Conservation (phyloP, 2,329 filamentous ascomycete genomes). For the Epichloe sibirici region DNA sequence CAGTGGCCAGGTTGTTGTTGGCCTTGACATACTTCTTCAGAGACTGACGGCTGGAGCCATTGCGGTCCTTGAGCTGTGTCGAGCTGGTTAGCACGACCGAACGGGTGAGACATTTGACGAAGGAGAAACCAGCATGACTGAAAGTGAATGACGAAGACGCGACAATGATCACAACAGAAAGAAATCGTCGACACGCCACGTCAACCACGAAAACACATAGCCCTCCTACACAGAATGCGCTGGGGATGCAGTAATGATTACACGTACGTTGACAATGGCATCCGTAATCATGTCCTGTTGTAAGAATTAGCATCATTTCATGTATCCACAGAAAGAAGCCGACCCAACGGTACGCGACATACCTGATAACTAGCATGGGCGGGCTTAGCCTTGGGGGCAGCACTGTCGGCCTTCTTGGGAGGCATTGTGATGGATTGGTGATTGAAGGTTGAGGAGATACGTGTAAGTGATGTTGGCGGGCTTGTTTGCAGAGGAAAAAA, state of each 20-base stretch:
- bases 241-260: constrained; percentile 19
- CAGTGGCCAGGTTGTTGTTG: constrained; percentile 36
- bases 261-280: constrained; percentile 47
- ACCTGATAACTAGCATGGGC: constrained; percentile 49
- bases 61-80: constrained; percentile 47
- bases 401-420: constrained; percentile 43
- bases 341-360: constrained; percentile 16
- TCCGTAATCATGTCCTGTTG: constrained; percentile 50
- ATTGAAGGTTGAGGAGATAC: constrained; percentile 8
- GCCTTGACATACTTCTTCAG: constrained; percentile 50
- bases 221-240: constrained; percentile 20
- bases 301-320: constrained; percentile 13
- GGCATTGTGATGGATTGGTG: constrained; percentile 34
- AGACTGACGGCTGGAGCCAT: constrained; percentile 48
- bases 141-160: background rate
- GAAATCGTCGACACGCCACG: background rate
- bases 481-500: background rate
- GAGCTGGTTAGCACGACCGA: constrained; percentile 24
- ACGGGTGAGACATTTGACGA: background rate
- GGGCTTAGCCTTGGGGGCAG: constrained; percentile 35
- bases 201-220: background rate
- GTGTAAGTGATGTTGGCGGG: constrained; percentile 1
- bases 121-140: too few species aligned
- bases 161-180: background rate
- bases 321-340: background rate